phyloP scores from a whole-genome alignment of 306 rosid genomes.

The Inga leiocalycina region DNA sequence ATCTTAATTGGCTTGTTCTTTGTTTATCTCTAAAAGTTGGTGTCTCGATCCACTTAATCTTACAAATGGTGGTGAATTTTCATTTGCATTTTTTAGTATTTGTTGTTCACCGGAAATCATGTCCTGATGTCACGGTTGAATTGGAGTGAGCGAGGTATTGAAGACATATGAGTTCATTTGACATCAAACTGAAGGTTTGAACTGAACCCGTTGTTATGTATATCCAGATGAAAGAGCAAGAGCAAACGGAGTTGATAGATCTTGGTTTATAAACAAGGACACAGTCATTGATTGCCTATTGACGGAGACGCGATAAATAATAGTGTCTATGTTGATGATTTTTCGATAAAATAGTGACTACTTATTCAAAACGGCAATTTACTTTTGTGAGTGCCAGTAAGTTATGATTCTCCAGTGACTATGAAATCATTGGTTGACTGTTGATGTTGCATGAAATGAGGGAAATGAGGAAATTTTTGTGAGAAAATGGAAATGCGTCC shows the following conservation, averaged over 20 bases:
- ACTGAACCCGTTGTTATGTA: background rate
- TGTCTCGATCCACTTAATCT: constrained; percentile 12
- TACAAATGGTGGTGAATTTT: background rate
- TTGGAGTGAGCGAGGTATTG: background rate
- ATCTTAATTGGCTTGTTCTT: background rate
- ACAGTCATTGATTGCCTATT: constrained; percentile 3
- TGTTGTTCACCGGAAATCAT: background rate
- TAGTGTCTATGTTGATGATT: background rate
- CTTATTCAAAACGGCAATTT: background rate
- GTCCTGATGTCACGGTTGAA: background rate
- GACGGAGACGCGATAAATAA: background rate
- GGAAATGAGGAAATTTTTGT: background rate
- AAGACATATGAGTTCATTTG: constrained; percentile 16
- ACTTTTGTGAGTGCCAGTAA: background rate
- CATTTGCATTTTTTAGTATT: background rate
- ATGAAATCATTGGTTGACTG: constrained; percentile 23
- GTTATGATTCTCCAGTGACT: background rate
- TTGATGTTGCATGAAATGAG: constrained; percentile 4
- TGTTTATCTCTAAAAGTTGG: background rate
- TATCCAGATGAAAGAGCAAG: constrained; percentile 2
- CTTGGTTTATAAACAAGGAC: constrained; percentile 20
- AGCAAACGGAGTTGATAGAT: constrained; percentile 34
- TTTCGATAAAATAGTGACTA: constrained; percentile 7
- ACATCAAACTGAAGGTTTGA: constrained; percentile 12
- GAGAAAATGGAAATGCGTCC: background rate